A percentile compares a stretch with the other conserved stretches of the same genome.
Evolutionary conservation across 192 early-diverging fungal species (phyloP).

Genomic region (Geranomyces michiganensis): DNA sequence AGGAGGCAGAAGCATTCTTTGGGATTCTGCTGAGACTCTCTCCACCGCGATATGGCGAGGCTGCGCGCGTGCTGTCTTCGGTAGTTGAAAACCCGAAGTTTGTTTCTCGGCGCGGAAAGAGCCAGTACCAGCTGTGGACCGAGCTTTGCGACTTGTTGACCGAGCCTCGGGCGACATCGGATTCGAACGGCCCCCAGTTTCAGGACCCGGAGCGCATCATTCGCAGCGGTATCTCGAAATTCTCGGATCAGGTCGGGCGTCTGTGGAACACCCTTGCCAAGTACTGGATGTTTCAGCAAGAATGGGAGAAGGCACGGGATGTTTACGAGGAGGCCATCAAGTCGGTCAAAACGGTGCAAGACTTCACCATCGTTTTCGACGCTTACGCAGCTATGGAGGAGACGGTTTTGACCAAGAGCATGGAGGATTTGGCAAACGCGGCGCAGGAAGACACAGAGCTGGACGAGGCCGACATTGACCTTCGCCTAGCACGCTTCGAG

Average conservation of each 20-base stretch:
- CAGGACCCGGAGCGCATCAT: conserved; percentile 81
- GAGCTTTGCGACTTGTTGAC: conserved; percentile 81
- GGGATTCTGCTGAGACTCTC: conserved; percentile 67
- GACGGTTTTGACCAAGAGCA: conserved; percentile 68
- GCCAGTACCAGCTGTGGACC: conserved; percentile 74
- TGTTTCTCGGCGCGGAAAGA: conserved; percentile 65
- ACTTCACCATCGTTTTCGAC: conserved; percentile 96
- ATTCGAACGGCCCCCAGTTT: background rate
- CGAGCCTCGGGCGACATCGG: conserved; percentile 62
- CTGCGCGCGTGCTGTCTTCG: conserved; percentile 69
- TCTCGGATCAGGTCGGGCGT: conserved; percentile 84
- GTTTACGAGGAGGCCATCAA: conserved; percentile 91
- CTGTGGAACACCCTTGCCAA: conserved; percentile 85
- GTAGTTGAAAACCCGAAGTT: conserved; percentile 78
- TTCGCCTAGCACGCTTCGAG: conserved; percentile 84
- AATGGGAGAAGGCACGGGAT: conserved; percentile 87
- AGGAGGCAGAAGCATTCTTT: conserved; percentile 72
- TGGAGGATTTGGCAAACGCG: conserved; percentile 66
- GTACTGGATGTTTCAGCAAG: conserved; percentile 74
- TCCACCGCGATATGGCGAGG: conserved; percentile 71
- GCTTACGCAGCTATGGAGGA: conserved; percentile 94
- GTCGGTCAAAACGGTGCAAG: conserved; percentile 78
- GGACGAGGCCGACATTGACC: conserved; percentile 72
- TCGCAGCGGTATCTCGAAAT: conserved; percentile 79
- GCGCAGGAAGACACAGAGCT: conserved; percentile 47